phyloP scores from a whole-genome alignment of 169 alveolate genomes.

The Cystoisospora suis region DNA sequence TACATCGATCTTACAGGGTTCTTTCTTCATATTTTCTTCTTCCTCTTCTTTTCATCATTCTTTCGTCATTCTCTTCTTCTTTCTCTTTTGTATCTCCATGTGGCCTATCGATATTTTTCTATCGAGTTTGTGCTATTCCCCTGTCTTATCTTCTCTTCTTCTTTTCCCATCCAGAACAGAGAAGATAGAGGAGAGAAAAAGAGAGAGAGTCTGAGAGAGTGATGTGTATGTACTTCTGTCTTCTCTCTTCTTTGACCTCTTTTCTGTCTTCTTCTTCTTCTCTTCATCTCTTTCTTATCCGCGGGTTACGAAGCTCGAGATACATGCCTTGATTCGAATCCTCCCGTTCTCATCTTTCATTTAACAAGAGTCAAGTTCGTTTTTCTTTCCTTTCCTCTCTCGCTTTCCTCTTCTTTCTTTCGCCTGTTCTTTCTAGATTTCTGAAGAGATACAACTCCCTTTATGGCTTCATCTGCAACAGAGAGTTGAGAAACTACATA shows the following conservation, averaged over 20 bases:
- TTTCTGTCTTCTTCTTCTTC: no score
- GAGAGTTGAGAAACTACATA: not conserved
- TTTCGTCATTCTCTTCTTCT: not conserved
- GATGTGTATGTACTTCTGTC: no score
- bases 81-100: not conserved
- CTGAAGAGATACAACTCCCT: not conserved
- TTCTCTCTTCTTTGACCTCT: no score
- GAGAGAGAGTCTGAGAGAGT: no score
- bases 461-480: not conserved
- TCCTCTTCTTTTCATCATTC: not conserved
- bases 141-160: not conserved
- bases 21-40: not conserved
- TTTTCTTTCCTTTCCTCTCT: not conserved
- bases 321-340: no score
- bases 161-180: no score
- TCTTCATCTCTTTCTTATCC: no score
- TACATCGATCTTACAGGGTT: not conserved
- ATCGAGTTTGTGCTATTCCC: not conserved
- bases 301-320: no score
- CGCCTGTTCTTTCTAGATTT: not conserved
- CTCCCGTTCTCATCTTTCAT: no score
- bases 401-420: not conserved
- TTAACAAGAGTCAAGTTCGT: no score
- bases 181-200: no score
- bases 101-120: not conserved